Evolutionary conservation across 1,284 basidiomycete species (phyloP).

Genomic region (Porogramme epimiltina): DNA sequence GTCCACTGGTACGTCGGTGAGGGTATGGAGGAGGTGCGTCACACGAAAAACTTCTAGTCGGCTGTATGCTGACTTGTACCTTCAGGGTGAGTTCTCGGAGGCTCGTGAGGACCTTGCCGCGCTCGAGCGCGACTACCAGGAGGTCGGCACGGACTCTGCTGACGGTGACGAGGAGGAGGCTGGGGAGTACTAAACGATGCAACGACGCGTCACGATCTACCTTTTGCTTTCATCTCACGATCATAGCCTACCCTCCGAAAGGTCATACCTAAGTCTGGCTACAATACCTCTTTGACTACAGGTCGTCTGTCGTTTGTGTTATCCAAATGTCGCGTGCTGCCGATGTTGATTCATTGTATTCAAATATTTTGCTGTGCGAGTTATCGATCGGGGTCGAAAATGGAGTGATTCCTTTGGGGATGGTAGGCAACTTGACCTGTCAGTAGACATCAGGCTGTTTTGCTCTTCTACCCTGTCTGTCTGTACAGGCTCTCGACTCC

Average conservation of each 20-base stretch:
- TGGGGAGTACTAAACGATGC: slow-evolving; percentile 64
- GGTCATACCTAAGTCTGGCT: slow-evolving; percentile 22
- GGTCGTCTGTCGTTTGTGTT: slow-evolving; percentile 10
- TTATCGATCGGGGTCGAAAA: too few relatives aligned
- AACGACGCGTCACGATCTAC: slow-evolving; percentile 10
- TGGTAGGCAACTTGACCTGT: too few relatives aligned
- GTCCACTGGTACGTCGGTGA: slow-evolving; percentile 96
- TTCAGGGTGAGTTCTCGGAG: slow-evolving; percentile 90
- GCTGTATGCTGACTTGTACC: not conserved
- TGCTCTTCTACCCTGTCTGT: too few relatives aligned
- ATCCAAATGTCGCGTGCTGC: not conserved
- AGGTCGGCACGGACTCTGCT: slow-evolving; percentile 90
- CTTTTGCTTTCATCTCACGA: slow-evolving; percentile 13
- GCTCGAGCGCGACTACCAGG: slow-evolving; percentile 95
- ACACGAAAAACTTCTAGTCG: not conserved
- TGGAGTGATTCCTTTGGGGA: too few relatives aligned
- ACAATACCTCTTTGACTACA: slow-evolving; percentile 23
- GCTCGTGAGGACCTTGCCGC: slow-evolving; percentile 97
- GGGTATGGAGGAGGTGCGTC: slow-evolving; percentile 88
- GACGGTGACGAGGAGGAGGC: slow-evolving; percentile 79
- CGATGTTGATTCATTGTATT: not conserved
- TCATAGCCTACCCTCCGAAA: slow-evolving; percentile 19
- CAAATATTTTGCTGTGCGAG: not conserved
- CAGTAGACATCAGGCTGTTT: too few relatives aligned
- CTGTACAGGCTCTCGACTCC: too few relatives aligned